Evolutionary conservation across 305 asterid genomes (phyloP).

Genomic region (Solanum hybrid): DNA sequence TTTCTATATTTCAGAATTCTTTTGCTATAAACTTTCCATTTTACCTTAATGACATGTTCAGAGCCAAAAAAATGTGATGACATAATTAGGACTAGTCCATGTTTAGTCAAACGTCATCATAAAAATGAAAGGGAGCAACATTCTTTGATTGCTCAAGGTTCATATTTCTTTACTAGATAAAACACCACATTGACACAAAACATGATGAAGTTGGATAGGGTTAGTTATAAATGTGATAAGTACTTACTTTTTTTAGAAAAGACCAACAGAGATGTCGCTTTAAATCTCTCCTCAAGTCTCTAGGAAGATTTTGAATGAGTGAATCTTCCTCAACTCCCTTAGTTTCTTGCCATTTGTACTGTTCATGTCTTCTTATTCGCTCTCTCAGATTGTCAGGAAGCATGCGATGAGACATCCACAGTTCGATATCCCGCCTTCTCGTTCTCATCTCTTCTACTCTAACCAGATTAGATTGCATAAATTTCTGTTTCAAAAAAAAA

Average conservation of each 20-base stretch:
- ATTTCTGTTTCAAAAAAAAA: slow-evolving; percentile 30
- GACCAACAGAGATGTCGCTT: slow-evolving; percentile 59
- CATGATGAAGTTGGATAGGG: background rate
- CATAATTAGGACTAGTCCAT: background rate
- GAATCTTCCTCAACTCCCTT: slow-evolving; percentile 57
- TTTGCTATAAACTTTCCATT: background rate
- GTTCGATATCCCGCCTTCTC: slow-evolving; percentile 36
- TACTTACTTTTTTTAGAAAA: slow-evolving; percentile 41
- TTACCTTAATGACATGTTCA: background rate
- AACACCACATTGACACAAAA: background rate
- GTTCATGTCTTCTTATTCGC: slow-evolving; percentile 48
- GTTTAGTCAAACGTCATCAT: background rate
- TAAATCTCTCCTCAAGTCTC: slow-evolving; percentile 59
- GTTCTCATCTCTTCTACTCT: slow-evolving; percentile 50
- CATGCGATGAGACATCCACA: slow-evolving; percentile 52
- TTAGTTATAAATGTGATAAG: background rate
- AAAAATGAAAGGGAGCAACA: too few species aligned
- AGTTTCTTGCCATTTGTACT: slow-evolving; percentile 64
- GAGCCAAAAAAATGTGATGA: background rate
- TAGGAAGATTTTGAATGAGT: slow-evolving; percentile 47
- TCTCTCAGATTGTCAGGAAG: slow-evolving; percentile 33
- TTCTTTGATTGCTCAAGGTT: background rate
- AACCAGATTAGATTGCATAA: slow-evolving; percentile 40
- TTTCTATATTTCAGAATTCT: background rate
- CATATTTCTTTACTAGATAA: background rate